Conservation (phyloP, 768 basidiomycete species). For the Cyathus striatus region DNA sequence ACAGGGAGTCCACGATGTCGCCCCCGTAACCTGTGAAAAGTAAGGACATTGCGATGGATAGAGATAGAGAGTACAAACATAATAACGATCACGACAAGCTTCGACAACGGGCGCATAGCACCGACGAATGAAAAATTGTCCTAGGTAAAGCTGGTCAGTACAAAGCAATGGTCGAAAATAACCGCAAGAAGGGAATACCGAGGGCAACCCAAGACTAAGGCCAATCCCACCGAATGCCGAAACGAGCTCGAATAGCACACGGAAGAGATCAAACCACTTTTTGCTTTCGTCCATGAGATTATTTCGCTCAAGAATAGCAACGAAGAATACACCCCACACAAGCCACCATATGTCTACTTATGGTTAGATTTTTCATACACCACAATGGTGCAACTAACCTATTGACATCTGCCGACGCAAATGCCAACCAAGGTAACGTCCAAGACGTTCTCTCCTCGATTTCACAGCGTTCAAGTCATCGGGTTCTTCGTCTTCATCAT, state of each 20-base stretch:
- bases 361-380: not conserved
- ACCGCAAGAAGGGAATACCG: no score
- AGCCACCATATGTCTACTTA: conserved; percentile 76
- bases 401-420: conserved; percentile 56
- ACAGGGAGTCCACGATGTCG: conserved; percentile 68
- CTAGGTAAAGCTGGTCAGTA: conserved; percentile 14
- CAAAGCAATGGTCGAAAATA: no score
- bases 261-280: conserved; percentile 60
- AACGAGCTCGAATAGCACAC: conserved; percentile 58
- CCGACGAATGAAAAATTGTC: conserved; percentile 63
- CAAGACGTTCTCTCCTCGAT: conserved; percentile 35
- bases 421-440: conserved; percentile 50
- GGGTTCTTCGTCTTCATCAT: conserved; percentile 46
- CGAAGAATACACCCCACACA: conserved; percentile 62
- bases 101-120: conserved; percentile 58
- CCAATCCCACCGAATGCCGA: conserved; percentile 70
- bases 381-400: conserved; percentile 25
- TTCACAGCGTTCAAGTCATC: conserved; percentile 28
- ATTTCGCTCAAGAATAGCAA: conserved; percentile 66
- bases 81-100: conserved; percentile 64
- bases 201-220: conserved; percentile 56
- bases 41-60: not conserved
- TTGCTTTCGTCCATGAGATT: conserved; percentile 49
- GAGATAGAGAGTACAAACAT: conserved; percentile 38
- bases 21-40: conserved; percentile 48